Evolutionary conservation across 139 green algal genomes (phyloP).

Genomic region (Haematococcus lacustris): DNA sequence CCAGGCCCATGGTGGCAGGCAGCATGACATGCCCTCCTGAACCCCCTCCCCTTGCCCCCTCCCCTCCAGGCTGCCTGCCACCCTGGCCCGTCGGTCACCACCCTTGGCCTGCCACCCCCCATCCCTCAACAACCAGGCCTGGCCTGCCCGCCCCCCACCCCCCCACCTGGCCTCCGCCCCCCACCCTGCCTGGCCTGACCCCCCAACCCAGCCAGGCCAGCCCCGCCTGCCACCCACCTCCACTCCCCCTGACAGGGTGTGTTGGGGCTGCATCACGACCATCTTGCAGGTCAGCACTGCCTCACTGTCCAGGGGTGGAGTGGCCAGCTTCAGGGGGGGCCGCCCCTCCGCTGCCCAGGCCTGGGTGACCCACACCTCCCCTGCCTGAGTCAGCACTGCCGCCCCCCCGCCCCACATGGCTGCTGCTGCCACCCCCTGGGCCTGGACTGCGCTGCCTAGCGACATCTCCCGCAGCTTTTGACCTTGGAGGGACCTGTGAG

Average conservation of each 20-base stretch:
- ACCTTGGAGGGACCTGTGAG: constrained; percentile 8
- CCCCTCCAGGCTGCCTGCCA: no score
- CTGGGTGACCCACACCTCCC: constrained; percentile 45
- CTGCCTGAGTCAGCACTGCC: constrained; percentile 43
- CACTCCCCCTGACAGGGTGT: constrained; percentile 41
- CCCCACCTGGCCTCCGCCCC: not conserved
- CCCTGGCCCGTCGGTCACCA: not conserved
- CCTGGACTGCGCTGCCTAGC: constrained; percentile 45
- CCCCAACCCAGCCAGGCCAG: not conserved
- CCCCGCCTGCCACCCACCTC: constrained; percentile 35
- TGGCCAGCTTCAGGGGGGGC: constrained; percentile 36
- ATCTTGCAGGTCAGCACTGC: constrained; percentile 29
- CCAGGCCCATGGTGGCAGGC: not conserved
- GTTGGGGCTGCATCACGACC: constrained; percentile 50
- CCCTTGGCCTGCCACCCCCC: not conserved
- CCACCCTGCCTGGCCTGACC: not conserved
- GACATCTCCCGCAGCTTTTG: constrained; percentile 44
- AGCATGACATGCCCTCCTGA: no score
- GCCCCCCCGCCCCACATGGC: constrained; percentile 48
- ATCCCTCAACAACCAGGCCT: not conserved
- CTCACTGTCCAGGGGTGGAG: constrained; percentile 3
- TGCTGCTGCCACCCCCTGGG: constrained; percentile 44
- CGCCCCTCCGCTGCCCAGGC: constrained; percentile 45
- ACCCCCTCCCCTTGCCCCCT: no score
- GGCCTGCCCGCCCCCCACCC: not conserved